Evolutionary conservation across 1,284 basidiomycete genomes (phyloP).

Genomic region (Marasmius fiardii): DNA sequence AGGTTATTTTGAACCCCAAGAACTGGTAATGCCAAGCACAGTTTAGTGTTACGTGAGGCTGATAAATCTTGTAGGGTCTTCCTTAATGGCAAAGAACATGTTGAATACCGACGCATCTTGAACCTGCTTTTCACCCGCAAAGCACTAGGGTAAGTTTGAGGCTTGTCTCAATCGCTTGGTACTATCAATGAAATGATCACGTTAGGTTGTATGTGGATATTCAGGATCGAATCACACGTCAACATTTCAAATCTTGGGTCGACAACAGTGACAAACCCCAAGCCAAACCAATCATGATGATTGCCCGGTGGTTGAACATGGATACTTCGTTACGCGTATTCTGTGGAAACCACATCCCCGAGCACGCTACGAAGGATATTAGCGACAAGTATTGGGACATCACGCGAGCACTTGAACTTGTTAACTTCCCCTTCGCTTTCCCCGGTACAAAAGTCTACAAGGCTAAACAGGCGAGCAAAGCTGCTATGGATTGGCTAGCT

Average conservation of each 20-base stretch:
- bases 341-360: constrained; percentile 87
- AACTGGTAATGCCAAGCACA: constrained; percentile 68
- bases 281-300: constrained; percentile 82
- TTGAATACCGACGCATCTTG: constrained; percentile 91
- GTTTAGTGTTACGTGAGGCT: constrained; percentile 6
- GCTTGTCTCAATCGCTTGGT: not conserved
- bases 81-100: constrained; percentile 90
- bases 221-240: constrained; percentile 84
- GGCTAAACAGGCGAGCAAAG: constrained; percentile 91
- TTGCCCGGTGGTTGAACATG: constrained; percentile 94
- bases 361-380: constrained; percentile 77
- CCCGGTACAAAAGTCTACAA: constrained; percentile 97
- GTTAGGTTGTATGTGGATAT: constrained; percentile 82
- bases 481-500: constrained; percentile 82
- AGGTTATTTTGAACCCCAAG: constrained; percentile 81
- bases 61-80: constrained; percentile 76
- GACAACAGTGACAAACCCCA: constrained; percentile 44
- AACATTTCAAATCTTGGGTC: constrained; percentile 76
- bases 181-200: constrained; percentile 14
- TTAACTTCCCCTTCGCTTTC: constrained; percentile 97
- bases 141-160: constrained; percentile 70
- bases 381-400: constrained; percentile 96
- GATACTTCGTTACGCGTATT: constrained; percentile 95
- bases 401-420: constrained; percentile 92
- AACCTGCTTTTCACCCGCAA: constrained; percentile 94